Evolutionary conservation across 176 grass and related monocot species (phyloP).

Genomic region (Ensete glaucum): DNA sequence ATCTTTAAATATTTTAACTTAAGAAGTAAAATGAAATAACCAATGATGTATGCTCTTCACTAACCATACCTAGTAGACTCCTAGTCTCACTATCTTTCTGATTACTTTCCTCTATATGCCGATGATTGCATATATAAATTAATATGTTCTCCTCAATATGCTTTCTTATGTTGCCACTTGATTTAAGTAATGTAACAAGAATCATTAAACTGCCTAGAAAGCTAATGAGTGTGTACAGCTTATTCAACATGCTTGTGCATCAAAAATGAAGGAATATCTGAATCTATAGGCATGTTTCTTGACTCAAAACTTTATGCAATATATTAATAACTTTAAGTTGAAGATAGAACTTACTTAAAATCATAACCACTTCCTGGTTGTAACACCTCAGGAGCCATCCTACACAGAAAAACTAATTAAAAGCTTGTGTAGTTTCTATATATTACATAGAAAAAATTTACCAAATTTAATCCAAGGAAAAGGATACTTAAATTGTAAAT

Average conservation of each 20-base stretch:
- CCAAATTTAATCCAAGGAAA: background rate
- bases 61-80: background rate
- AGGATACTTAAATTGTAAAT: conserved; percentile 1
- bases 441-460: conserved; percentile 6
- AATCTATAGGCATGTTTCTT: background rate
- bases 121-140: background rate
- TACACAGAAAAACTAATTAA: conserved; percentile 27
- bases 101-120: background rate
- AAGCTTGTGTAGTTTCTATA: conserved; percentile 23
- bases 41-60: background rate
- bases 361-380: conserved; percentile 92
- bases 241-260: background rate
- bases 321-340: background rate
- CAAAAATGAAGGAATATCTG: background rate
- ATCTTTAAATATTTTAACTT: background rate
- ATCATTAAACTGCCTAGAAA: background rate
- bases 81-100: background rate
- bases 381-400: conserved; percentile 99
- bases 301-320: background rate
- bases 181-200: background rate
- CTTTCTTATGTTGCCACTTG: background rate
- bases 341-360: conserved; percentile 73
- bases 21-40: background rate
- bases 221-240: background rate
- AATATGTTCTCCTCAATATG: background rate